phyloP scores from a whole-genome alignment of 2,329 filamentous ascomycete genomes.

The Emergomyces pasteurianus region DNA sequence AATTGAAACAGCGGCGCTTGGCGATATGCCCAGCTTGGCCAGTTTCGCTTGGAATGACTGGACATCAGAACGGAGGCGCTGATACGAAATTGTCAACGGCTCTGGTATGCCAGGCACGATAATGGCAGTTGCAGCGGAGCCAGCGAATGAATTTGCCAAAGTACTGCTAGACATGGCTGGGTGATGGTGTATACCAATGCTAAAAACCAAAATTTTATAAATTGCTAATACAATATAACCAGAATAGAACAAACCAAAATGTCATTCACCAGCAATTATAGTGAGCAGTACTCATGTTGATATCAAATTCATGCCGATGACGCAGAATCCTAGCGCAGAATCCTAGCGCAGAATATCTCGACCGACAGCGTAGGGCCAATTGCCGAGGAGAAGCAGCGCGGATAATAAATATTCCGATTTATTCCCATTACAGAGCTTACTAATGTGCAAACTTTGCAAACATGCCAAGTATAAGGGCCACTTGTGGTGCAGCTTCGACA shows the following conservation, averaged over 20 bases:
- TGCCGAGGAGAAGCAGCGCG: not conserved
- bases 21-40: conserved; percentile 58
- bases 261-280: not conserved
- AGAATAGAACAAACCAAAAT: not conserved
- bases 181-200: not conserved
- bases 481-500: no score
- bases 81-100: conserved; percentile 57
- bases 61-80: conserved; percentile 54
- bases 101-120: conserved; percentile 57
- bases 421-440: no score
- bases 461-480: not conserved
- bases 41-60: conserved; percentile 64
- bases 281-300: not conserved
- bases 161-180: conserved; percentile 38
- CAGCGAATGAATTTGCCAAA: conserved; percentile 46
- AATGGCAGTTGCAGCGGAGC: conserved; percentile 48
- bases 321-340: not conserved
- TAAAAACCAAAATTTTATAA: not conserved
- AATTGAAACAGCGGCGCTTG: conserved; percentile 64
- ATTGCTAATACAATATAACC: not conserved
- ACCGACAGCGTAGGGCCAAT: not conserved
- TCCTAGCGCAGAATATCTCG: not conserved
- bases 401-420: not conserved
- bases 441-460: conserved; percentile 12
- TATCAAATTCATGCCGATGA: not conserved